Percentiles rank a stretch among this genome's conserved stretches.
Conservation (phyloP, 169 alveolate species). For the Perkinsus chesapeaki region DNA sequence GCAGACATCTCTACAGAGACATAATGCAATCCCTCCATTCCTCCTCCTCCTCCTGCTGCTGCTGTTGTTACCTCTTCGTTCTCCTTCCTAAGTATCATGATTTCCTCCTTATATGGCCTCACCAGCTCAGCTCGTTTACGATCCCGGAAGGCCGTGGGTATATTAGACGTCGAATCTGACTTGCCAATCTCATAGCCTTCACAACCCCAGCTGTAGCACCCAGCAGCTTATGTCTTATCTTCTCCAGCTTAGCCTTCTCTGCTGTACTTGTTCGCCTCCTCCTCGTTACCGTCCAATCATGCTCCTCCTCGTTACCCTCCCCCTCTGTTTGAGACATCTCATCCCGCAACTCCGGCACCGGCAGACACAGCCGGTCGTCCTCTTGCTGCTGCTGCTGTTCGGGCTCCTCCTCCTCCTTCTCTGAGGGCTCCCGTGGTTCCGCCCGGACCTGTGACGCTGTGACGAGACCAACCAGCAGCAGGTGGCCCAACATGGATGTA, state of each 20-base stretch:
- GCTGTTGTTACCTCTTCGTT: neutral
- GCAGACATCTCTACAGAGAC: neutral
- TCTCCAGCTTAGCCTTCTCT: neutral
- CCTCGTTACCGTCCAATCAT: neutral
- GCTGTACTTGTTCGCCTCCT: neutral
- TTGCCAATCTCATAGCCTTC: neutral
- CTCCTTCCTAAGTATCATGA: neutral
- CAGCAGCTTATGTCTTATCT: neutral
- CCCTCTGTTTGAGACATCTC: neutral
- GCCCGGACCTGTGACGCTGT: neutral
- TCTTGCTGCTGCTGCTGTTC: neutral
- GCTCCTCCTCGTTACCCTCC: neutral
- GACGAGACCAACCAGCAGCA: neutral
- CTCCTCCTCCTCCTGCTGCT: neutral
- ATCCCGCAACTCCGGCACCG: neutral
- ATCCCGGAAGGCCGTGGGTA: neutral
- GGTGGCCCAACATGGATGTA: neutral
- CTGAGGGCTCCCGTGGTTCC: neutral
- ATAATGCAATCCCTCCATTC: neutral
- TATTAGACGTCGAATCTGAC: neutral
- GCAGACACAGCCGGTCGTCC: neutral
- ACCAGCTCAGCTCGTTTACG: neutral
- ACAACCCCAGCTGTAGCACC: too few species aligned
- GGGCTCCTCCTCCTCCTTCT: neutral
- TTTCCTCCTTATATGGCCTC: neutral